A percentile compares a stretch with the other conserved stretches of the same genome.
These are phyloP conservation scores for Olyra latifolia DNA, from an alignment of 176 grass and related monocot species.

Conservation along the genomic window DNA sequence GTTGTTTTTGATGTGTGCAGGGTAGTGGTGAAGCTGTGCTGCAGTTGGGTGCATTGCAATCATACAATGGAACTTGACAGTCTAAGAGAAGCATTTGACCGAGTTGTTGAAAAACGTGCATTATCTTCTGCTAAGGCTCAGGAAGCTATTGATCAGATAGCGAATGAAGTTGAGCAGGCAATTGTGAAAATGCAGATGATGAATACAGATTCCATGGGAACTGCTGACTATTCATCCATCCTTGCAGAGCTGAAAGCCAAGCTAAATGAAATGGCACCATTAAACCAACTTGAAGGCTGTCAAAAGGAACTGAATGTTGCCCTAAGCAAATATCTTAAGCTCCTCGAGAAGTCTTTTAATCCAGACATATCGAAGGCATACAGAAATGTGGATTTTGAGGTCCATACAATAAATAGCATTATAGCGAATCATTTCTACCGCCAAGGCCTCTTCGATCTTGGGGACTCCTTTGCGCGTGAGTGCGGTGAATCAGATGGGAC, in stretches of 20 bases:
- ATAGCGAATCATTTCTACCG: slow-evolving; percentile 83
- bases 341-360: slow-evolving; percentile 75
- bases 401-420: slow-evolving; percentile 60
- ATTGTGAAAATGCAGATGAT: slow-evolving; percentile 60
- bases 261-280: slow-evolving; percentile 53
- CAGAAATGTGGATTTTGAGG: slow-evolving; percentile 74
- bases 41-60: slow-evolving; percentile 24
- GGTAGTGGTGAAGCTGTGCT: neutral
- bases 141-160: slow-evolving; percentile 62
- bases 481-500: slow-evolving; percentile 46
- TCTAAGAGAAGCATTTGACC: slow-evolving; percentile 75
- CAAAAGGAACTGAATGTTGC: slow-evolving; percentile 79
- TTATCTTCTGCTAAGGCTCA: slow-evolving; percentile 51
- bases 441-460: slow-evolving; percentile 79
- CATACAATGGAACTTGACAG: slow-evolving; percentile 71
- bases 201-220: slow-evolving; percentile 40
- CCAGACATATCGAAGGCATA: slow-evolving; percentile 88
- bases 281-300: slow-evolving; percentile 62
- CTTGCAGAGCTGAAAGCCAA: slow-evolving; percentile 62
- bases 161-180: slow-evolving; percentile 59
- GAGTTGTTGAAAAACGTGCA: slow-evolving; percentile 65
- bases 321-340: slow-evolving; percentile 68
- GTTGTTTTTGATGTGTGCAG: slow-evolving; percentile 11
- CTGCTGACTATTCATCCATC: slow-evolving; percentile 48
- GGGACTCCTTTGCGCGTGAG: slow-evolving; percentile 61